Evolutionary conservation across 1,139 yeast species (phyloP).

Genomic region (Hemisphaericaspora xylofermentans): DNA sequence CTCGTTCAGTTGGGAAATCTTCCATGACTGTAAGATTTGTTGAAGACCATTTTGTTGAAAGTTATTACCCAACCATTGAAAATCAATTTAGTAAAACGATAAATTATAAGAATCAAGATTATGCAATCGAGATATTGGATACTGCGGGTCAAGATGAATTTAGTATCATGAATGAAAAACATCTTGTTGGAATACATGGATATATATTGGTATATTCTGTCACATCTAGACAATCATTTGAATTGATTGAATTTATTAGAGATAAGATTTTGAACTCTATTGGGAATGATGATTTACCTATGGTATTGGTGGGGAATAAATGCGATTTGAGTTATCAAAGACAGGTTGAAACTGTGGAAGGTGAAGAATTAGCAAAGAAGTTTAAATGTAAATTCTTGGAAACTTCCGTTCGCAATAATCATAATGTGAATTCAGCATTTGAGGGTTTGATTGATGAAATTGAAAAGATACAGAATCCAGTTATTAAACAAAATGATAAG

Average conservation of each 20-base stretch:
- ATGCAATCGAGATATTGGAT: constrained; percentile 82
- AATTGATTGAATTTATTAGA: constrained; percentile 71
- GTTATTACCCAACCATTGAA: constrained; percentile 90
- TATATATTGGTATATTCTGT: constrained; percentile 82
- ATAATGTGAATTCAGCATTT: constrained; percentile 66
- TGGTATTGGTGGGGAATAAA: constrained; percentile 84
- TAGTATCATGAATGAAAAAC: constrained; percentile 79
- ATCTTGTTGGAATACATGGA: constrained; percentile 83
- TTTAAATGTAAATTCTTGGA: constrained; percentile 72
- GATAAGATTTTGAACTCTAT: constrained; percentile 80
- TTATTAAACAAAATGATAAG: constrained; percentile 34
- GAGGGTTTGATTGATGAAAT: constrained; percentile 68
- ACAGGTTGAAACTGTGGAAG: constrained; percentile 67
- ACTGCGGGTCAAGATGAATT: constrained; percentile 97
- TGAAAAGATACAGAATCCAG: constrained; percentile 59
- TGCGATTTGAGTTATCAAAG: constrained; percentile 65
- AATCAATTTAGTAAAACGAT: constrained; percentile 80
- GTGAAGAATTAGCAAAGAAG: constrained; percentile 58
- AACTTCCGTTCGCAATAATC: constrained; percentile 76
- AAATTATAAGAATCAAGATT: constrained; percentile 70
- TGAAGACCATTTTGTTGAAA: constrained; percentile 85
- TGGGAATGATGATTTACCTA: constrained; percentile 73
- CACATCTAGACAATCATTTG: constrained; percentile 76
- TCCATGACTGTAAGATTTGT: constrained; percentile 84
- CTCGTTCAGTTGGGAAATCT: constrained; percentile 88